phyloP scores from a whole-genome alignment of 805 yeast species.

The Soucietia sequanensis region DNA sequence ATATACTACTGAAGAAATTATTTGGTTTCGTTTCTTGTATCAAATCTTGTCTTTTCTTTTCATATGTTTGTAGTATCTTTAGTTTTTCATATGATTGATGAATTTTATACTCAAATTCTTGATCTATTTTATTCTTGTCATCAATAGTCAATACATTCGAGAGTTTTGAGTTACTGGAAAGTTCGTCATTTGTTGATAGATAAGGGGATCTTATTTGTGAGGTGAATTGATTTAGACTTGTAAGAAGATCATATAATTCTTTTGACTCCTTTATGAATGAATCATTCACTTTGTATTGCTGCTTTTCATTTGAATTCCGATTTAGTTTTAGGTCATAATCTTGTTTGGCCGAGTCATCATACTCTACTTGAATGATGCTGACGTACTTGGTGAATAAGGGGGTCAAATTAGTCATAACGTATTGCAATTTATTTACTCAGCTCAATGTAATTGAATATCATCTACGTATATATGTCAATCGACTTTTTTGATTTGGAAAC shows the following conservation, averaged over 20 bases:
- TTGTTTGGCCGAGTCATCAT: constrained; percentile 8
- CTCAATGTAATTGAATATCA: no score
- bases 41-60: constrained; percentile 39
- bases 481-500: no score
- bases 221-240: constrained; percentile 30
- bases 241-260: constrained; percentile 32
- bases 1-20: constrained; percentile 16
- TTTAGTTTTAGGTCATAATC: constrained; percentile 8
- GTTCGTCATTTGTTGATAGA: constrained; percentile 20
- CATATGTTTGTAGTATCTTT: constrained; percentile 51
- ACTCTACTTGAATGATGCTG: constrained; percentile 38
- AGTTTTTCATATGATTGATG: constrained; percentile 53
- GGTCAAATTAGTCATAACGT: constrained; percentile 50
- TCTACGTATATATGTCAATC: no score
- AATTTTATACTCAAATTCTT: constrained; percentile 50
- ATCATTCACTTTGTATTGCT: constrained; percentile 25
- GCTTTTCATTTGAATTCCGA: constrained; percentile 2
- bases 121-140: constrained; percentile 56
- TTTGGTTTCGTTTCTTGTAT: constrained; percentile 11
- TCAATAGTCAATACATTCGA: constrained; percentile 31
- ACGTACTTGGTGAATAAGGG: constrained; percentile 49
- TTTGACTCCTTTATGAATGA: constrained; percentile 41
- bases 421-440: no score
- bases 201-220: constrained; percentile 23
- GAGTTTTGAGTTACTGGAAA: constrained; percentile 6